Evolutionary conservation across 768 basidiomycete species (phyloP).

Genomic region (Termitomyces sp.): DNA sequence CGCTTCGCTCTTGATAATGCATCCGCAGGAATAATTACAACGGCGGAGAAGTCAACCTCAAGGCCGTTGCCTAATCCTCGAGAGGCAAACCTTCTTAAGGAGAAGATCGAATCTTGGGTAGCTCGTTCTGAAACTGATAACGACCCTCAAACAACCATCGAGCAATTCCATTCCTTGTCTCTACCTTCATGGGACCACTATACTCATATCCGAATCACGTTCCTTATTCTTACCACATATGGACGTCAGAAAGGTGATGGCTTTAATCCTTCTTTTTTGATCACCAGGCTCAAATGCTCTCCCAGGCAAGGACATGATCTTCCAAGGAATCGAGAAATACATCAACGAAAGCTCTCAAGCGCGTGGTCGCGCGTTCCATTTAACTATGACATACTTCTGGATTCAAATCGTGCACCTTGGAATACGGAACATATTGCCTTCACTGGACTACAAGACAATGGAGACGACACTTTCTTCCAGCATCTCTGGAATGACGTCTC

Average conservation of each 20-base stretch:
- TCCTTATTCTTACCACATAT: constrained; percentile 30
- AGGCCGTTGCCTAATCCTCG: constrained; percentile 11
- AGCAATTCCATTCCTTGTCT: constrained; percentile 24
- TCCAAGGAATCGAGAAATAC: constrained; percentile 35
- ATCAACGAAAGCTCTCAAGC: constrained; percentile 30
- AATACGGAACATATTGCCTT: constrained; percentile 28
- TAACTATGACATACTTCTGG: constrained; percentile 49
- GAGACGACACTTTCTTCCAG: constrained; percentile 1
- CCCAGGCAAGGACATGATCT: constrained; percentile 38
- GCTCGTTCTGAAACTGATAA: constrained; percentile 22
- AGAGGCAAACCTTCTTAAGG: constrained; percentile 18
- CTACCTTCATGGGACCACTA: constrained; percentile 45
- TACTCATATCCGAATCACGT: constrained; percentile 39
- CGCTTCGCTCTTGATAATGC: constrained; percentile 22
- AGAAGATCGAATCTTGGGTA: constrained; percentile 33
- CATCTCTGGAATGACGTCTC: constrained; percentile 8
- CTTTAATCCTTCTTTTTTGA: neutral
- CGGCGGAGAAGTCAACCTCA: neutral
- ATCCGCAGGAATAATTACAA: constrained; percentile 5
- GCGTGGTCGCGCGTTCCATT: constrained; percentile 31
- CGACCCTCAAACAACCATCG: constrained; percentile 25
- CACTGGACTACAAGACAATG: neutral
- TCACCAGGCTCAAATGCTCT: neutral
- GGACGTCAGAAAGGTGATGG: constrained; percentile 35
- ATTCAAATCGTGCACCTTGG: constrained; percentile 44